Evolutionary conservation across 305 asterid genomes (phyloP).

Genomic region (Salvia sclarea): DNA sequence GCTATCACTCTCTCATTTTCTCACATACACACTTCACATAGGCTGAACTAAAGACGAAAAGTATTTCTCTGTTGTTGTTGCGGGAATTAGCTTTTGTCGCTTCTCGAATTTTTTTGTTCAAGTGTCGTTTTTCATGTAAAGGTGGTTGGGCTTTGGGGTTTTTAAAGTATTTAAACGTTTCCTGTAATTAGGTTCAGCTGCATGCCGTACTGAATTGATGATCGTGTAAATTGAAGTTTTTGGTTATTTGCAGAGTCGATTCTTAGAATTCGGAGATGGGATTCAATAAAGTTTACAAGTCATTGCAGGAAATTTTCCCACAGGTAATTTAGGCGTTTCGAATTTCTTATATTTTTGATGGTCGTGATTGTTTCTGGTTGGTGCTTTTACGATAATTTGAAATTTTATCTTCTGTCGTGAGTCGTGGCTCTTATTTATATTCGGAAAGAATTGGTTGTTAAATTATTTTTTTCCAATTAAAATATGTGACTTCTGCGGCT

Average conservation of each 20-base stretch:
- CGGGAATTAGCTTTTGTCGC: neutral
- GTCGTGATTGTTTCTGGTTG: slow-evolving; percentile 1
- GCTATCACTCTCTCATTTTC: neutral
- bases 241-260: slow-evolving; percentile 38
- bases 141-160: slow-evolving; percentile 28
- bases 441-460: neutral
- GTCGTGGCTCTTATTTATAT: neutral
- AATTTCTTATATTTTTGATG: neutral
- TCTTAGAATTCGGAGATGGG: slow-evolving; percentile 53
- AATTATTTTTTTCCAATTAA: neutral
- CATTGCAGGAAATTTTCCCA: slow-evolving; percentile 70
- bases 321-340: slow-evolving; percentile 47
- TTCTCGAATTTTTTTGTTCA: neutral
- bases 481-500: neutral
- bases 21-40: neutral
- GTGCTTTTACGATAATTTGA: neutral
- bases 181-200: slow-evolving; percentile 13
- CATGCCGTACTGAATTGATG: slow-evolving; percentile 12
- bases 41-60: neutral
- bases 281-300: slow-evolving; percentile 47
- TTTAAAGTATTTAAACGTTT: neutral
- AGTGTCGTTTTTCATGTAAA: neutral
- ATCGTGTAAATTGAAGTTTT: neutral
- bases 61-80: neutral
- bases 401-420: neutral